A percentile compares a stretch with the other conserved stretches of the same genome.
phyloP scores from a whole-genome alignment of 2,329 filamentous ascomycete genomes.

The Penicillium sp. region DNA sequence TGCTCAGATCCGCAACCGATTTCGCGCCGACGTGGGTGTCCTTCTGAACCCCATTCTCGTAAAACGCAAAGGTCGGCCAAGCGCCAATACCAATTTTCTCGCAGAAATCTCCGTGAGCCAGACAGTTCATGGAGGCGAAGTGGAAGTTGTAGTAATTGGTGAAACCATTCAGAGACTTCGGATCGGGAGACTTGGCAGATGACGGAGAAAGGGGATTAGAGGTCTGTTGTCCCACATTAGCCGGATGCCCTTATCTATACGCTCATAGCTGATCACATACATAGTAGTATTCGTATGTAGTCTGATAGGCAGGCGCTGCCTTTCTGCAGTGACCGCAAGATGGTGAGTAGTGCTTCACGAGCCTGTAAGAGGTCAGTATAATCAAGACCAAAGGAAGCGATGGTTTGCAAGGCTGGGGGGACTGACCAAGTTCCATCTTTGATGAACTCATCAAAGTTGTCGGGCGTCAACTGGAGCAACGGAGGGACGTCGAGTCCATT shows the following conservation, averaged over 20 bases:
- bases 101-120: constrained; percentile 80
- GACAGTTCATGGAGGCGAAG: constrained; percentile 83
- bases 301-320: constrained; percentile 85
- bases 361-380: constrained; percentile 40
- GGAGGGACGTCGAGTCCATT: constrained; percentile 56
- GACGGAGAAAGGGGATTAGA: constrained; percentile 67
- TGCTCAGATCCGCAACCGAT: constrained; percentile 65
- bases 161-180: constrained; percentile 66
- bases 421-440: constrained; percentile 56
- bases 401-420: constrained; percentile 1
- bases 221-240: constrained; percentile 57
- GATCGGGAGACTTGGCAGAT: constrained; percentile 52
- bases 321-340: constrained; percentile 70
- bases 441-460: constrained; percentile 51
- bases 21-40: constrained; percentile 68
- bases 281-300: constrained; percentile 89
- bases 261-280: constrained; percentile 31
- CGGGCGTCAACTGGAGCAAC: constrained; percentile 51
- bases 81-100: constrained; percentile 64
- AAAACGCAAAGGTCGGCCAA: constrained; percentile 78
- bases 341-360: constrained; percentile 57
- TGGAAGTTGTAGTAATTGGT: constrained; percentile 84
- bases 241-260: background rate
- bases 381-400: background rate
- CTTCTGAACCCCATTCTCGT: constrained; percentile 71